Conservation (phyloP, 176 grass and related monocot genomes). For the Oryza officinalis region DNA sequence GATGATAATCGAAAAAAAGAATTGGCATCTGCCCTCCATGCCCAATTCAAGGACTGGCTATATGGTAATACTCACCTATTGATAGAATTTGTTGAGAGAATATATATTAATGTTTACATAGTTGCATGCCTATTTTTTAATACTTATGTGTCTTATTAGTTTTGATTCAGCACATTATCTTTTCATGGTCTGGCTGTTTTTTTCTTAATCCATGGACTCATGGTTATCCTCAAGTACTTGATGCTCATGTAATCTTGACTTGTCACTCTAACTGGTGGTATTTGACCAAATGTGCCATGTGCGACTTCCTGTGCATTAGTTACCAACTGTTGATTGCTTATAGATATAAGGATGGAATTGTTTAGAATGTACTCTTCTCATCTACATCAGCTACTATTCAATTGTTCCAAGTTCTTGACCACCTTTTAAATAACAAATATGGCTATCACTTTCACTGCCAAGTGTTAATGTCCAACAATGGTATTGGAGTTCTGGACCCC, state of each 20-base stretch:
- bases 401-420: neutral
- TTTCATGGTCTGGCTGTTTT: slow-evolving; percentile 5
- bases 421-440: neutral
- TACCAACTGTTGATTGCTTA: slow-evolving; percentile 15
- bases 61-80: slow-evolving; percentile 61
- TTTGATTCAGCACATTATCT: neutral
- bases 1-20: slow-evolving; percentile 89
- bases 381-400: neutral
- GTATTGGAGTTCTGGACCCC: neutral
- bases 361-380: slow-evolving; percentile 7
- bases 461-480: neutral
- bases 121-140: slow-evolving; percentile 3
- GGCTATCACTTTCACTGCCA: neutral
- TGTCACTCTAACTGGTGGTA: neutral
- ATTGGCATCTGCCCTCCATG: slow-evolving; percentile 80
- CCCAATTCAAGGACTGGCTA: slow-evolving; percentile 97
- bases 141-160: slow-evolving; percentile 12
- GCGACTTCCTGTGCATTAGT: neutral
- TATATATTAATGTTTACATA: slow-evolving; percentile 1
- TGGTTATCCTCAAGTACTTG: slow-evolving; percentile 12
- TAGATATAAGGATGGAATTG: neutral
- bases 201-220: neutral
- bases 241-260: neutral
- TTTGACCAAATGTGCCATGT: neutral
- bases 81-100: slow-evolving; percentile 24